Evolutionary conservation across 768 basidiomycete genomes (phyloP), one percentile per base, ranked within the genome.

Genomic region (Lactarius vividus): DNA sequence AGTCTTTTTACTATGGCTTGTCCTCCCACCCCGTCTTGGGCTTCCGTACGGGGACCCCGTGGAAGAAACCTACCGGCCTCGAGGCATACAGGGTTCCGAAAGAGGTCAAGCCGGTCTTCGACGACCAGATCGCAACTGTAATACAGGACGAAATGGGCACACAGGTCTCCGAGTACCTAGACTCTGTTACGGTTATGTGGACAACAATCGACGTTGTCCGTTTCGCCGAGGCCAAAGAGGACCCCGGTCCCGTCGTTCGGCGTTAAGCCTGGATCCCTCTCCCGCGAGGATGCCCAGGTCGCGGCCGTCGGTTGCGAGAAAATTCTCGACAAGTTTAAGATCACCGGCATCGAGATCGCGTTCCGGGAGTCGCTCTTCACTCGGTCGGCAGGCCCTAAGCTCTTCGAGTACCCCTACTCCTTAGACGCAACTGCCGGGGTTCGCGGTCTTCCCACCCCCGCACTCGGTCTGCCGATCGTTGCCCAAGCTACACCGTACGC

Each of bases 301-400:
- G 15, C 46, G 7, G 60, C 60, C 5, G 29, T 37, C 44, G 28
- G 11, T 46, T 49, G 40, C 26, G 46, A 52, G 16, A 29, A 37
- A 46, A 9, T 61, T n/a, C 46, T 61, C 33, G 18, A 35, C 28
- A n/a, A 44, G 15, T 16, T 28, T 28, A 31, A 35, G 31, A 61
- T 61, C 23, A 28, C 31, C 10, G 60, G 52, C 46, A 31, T 35
- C 28, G 60, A 61, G 15, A 46, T 61, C 13, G 60, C 52, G 44
- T 61, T 29, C 28, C 60, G 60, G 6, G 60, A 61, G 60, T 61
- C 60, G n/a, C 7, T 49, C 29, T 61, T 53, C 60, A 46, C 18
- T 28, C 60, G n/a, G 29, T 37, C 8, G 16, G 60, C 40, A 11
- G 31, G 60, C 37, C 44, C 60, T 4, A 29, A 28, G 26, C 46